phyloP scores from a whole-genome alignment of 2,329 filamentous ascomycete genomes.

The Arthrobotrys entomopaga region DNA sequence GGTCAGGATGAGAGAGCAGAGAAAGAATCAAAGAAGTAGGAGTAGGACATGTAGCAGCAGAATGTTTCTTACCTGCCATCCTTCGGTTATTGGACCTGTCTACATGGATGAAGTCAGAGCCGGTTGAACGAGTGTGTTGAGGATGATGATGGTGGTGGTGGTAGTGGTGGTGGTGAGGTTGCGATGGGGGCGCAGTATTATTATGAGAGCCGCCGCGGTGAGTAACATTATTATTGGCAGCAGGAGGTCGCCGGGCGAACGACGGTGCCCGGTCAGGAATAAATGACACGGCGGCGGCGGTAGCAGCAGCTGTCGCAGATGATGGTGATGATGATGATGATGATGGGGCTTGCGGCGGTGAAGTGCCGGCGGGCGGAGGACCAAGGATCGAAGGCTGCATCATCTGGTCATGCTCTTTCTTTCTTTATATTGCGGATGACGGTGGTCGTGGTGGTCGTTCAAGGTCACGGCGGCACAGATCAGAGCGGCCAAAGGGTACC shows the following conservation, averaged over 20 bases:
- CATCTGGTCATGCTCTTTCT: conserved; percentile 50
- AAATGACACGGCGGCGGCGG: conserved; percentile 29
- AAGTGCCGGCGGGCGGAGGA: conserved; percentile 29
- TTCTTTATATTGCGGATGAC: conserved; percentile 19
- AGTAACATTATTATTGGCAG: conserved; percentile 3
- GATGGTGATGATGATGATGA: too few species aligned
- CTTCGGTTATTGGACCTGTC: conserved; percentile 54
- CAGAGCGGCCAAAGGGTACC: neutral
- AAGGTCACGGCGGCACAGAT: neutral
- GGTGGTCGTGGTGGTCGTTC: conserved; percentile 8
- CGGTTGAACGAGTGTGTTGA: conserved; percentile 47
- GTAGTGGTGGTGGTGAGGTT: conserved; percentile 2
- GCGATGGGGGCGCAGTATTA: conserved; percentile 27
- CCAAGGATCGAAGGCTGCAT: conserved; percentile 53
- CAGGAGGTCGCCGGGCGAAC: conserved; percentile 25
- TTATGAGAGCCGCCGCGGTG: conserved; percentile 16
- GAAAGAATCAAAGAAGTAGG: conserved; percentile 8
- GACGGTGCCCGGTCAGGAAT: conserved; percentile 46
- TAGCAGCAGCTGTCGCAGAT: neutral
- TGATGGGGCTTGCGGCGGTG: neutral
- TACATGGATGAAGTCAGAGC: conserved; percentile 54
- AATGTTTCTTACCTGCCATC: conserved; percentile 52
- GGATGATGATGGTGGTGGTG: neutral
- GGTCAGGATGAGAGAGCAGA: conserved; percentile 42
- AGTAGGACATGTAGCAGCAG: neutral